Conservation (phyloP, 2,329 filamentous ascomycete genomes). For the Ophiostoma quercus region DNA sequence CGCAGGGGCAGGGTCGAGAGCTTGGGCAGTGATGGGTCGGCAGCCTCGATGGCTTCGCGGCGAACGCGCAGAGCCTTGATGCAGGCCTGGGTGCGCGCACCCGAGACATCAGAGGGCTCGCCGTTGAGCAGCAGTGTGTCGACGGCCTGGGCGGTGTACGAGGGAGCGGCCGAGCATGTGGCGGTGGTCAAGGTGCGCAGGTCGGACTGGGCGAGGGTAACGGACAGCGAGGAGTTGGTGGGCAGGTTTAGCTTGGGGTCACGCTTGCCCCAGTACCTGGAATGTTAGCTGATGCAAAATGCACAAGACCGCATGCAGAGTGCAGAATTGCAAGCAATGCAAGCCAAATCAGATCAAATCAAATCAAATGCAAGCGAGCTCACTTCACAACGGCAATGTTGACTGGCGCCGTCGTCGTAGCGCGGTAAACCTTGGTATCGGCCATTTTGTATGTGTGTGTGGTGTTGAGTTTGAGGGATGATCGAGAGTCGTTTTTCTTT, state of each 20-base stretch:
- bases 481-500: neutral
- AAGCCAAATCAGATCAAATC: constrained; percentile 21
- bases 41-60: constrained; percentile 67
- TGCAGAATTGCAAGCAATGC: neutral
- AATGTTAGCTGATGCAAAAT: constrained; percentile 39
- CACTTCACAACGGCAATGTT: constrained; percentile 98
- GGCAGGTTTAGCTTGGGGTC: constrained; percentile 91
- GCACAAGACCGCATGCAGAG: neutral
- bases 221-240: constrained; percentile 94
- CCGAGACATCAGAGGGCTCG: constrained; percentile 74
- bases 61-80: constrained; percentile 78
- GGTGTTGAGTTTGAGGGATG: neutral
- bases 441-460: constrained; percentile 23
- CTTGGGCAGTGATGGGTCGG: constrained; percentile 70
- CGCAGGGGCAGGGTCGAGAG: constrained; percentile 72
- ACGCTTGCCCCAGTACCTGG: constrained; percentile 88
- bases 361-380: constrained; percentile 26
- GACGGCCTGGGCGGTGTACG: constrained; percentile 52
- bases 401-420: constrained; percentile 92
- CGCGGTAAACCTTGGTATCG: constrained; percentile 66
- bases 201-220: constrained; percentile 90
- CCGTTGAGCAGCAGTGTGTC: constrained; percentile 81
- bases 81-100: constrained; percentile 89
- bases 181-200: constrained; percentile 95
- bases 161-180: constrained; percentile 62